Base-by-base conservation (phyloP, 23 red algal species). In the Cyanidioschyzon merolae region DNA sequence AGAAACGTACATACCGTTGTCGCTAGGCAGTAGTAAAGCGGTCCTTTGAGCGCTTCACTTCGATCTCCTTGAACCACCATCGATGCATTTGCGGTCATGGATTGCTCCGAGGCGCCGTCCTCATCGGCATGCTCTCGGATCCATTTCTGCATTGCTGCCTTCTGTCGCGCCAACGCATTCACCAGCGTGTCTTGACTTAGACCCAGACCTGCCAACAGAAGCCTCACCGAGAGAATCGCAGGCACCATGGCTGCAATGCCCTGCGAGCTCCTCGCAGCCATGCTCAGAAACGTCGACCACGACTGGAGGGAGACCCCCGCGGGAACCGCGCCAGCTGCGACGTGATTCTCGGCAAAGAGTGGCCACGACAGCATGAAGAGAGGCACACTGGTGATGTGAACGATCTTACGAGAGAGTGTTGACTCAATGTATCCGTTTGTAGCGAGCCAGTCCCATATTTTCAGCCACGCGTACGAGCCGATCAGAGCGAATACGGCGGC, bases 351-450 rank as follows among this genome's bases (percentile, higher is more conserved):
- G 1, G 40, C 37, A 36, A 81, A 81, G 36, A 81, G 32, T 2
- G 78, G 78, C 78, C 78, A 81, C 37, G 78, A 59, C 17, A 81
- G 54, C 54, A 81, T 58, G n/a, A 81, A 81, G 17, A 81, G 38
- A 0, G 78, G 78, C 39, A 71, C 68, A 68, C 78, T 71, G 39
- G 78, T 81, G 34, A 57, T 81, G n/a, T 81, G 78, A 0, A 81
- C 78, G 16, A 81, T 81, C 25, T 81, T 81, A 25, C 78, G 40
- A 18, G 58, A 71, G 21, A 81, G 34, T 1, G 78, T 81, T 7
- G 58, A 27, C 59, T 40, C 78, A 3, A 81, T 57, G 58, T 39
- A 57, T 2, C 34, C 15, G 25, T 57, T 40, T 7, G 37, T 71
- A 57, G 78, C 57, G 17, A 81, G 36, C 78, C 37, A 40, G 27